Base-by-base conservation (phyloP, 2,329 filamentous ascomycete species). In the Penicillium sp. region DNA sequence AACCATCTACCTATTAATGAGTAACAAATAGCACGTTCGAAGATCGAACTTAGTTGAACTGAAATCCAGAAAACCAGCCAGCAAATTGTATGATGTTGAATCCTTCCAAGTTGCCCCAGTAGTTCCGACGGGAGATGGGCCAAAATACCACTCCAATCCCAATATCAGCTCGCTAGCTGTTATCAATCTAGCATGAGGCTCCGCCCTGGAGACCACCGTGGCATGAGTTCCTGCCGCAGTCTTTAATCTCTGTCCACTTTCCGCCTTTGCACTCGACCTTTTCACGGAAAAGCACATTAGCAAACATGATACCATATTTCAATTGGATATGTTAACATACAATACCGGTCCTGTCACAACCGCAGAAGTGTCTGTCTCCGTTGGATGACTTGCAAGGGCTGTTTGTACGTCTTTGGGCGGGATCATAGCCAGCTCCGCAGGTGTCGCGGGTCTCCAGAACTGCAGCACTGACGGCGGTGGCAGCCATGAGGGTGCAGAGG, bases 331-430 rank as follows among this genome's bases (percentile, higher is more conserved):
- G 31, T 44, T 25, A 17, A 50, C 57, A n/a, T 59, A 59, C 57
- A 36, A 59, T 38, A n/a, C 54, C 57, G 6, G 57, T 59, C 12
- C 57, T 30, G 19, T 59, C 57, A 8, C 57, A 59, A 5, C 57
- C 57, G n/a, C 57, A 59, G 50, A 59, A 59, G 35, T 49, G 43
- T 31, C 57, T 43, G 26, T 59, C 50, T 50, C 57, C 57, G 46
- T 59, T 59, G 5, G 41, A 47, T 10, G 57, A 2, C 1, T 50
- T 8, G 14, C 57, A 59, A 30, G 44, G 38, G 30, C 57, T 59
- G 46, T 59, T 59, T 12, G 57, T 59, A 38, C 57, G 57, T 35
- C 57, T 46, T 7, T 59, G 57, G 10, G 50, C 57, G 26, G 30
- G 26, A 14, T 33, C 50, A 35, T 57, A 57, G 36, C 54, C 54